Evolutionary conservation across 306 rosid genomes (phyloP).

Genomic region (Rosa rugosa): DNA sequence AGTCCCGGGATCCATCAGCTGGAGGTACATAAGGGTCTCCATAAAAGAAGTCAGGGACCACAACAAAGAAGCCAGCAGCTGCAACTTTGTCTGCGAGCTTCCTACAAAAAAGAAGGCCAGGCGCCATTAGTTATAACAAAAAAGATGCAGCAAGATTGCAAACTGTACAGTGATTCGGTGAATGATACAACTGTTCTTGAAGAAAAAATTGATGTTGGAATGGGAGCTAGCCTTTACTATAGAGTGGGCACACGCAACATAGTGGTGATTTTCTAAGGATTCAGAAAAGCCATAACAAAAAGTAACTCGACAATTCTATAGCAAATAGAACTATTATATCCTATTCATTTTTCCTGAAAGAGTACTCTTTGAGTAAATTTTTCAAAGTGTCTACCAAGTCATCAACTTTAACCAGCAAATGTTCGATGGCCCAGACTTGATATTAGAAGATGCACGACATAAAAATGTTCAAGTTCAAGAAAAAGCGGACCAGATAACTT

Average conservation of each 20-base stretch:
- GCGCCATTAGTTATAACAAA: neutral
- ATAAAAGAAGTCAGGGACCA: conserved; percentile 59
- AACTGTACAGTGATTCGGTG: neutral
- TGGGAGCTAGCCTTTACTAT: neutral
- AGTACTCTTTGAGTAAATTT: too few species aligned
- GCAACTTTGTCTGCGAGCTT: conserved; percentile 63
- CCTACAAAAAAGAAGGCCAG: too few species aligned
- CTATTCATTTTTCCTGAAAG: too few species aligned
- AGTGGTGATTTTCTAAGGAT: neutral
- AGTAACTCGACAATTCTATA: neutral
- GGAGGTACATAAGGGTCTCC: conserved; percentile 50
- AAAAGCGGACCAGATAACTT: neutral
- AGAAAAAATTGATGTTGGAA: neutral
- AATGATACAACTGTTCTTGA: neutral
- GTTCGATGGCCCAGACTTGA: too few species aligned
- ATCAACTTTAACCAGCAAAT: too few species aligned
- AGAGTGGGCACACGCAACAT: neutral
- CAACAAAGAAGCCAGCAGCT: conserved; percentile 51
- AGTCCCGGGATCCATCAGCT: conserved; percentile 23
- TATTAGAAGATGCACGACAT: neutral
- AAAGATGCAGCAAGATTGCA: neutral
- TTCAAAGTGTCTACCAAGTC: too few species aligned
- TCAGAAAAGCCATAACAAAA: neutral
- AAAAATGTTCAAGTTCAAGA: neutral
- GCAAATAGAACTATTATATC: neutral